Conservation (phyloP, 1,139 yeast genomes). For the Pichia sp. region DNA sequence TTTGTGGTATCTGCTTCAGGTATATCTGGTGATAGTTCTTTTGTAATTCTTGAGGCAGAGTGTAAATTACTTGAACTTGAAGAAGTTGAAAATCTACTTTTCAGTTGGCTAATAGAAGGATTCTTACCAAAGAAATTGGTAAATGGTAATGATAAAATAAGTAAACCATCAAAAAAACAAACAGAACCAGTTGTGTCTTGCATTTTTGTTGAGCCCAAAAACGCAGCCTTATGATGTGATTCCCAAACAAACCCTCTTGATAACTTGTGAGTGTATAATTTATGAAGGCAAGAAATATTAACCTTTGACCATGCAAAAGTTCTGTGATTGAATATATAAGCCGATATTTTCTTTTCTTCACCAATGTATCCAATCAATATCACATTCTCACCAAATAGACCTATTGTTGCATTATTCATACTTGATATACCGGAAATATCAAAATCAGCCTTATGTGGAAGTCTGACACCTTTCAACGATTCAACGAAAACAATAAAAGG, state of each 20-base stretch:
- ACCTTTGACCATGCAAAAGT: conserved; percentile 62
- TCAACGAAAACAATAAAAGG: conserved; percentile 21
- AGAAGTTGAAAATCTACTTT: neutral
- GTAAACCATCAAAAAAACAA: conserved; percentile 50
- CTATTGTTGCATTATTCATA: conserved; percentile 51
- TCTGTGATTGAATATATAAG: conserved; percentile 53
- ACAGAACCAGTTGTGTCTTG: conserved; percentile 46
- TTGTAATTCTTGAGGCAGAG: neutral
- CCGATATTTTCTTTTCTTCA: conserved; percentile 47
- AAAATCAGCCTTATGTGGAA: conserved; percentile 1
- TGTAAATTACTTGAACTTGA: neutral
- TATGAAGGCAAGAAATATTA: conserved; percentile 51
- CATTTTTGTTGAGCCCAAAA: conserved; percentile 46
- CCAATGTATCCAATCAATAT: conserved; percentile 54
- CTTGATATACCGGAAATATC: conserved; percentile 3
- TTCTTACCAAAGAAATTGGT: conserved; percentile 45
- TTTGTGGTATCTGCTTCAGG: neutral
- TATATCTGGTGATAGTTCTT: neutral
- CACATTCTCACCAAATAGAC: conserved; percentile 56
- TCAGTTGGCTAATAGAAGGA: neutral
- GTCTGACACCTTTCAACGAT: conserved; percentile 11
- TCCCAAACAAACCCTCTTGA: conserved; percentile 70
- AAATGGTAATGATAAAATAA: conserved; percentile 60
- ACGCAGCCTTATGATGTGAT: conserved; percentile 62
- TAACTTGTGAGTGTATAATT: conserved; percentile 49